Evolutionary conservation across 306 rosid species (phyloP), one percentile per base, ranked within the genome.

Genomic region (Malus asiatica): DNA sequence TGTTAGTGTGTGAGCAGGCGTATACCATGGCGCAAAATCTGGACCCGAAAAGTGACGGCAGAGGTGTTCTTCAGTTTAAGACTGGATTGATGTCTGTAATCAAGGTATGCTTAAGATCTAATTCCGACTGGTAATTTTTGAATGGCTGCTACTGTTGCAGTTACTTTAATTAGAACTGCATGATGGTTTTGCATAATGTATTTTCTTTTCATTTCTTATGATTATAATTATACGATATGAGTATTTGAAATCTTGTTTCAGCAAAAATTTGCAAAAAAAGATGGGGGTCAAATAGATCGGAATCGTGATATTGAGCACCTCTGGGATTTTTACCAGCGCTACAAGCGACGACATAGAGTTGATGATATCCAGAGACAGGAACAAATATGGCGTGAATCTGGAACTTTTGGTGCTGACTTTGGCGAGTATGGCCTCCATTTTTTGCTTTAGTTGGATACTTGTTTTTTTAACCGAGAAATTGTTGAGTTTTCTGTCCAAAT

Each of bases 1-100:
- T 80, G 81, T 77, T 77, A 95, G 99, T 95, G 92, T 92, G 97
- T 61, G 99, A 95, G 96, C 97, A 95, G 84, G 99, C 99, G 7
- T 95, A 92, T 78, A 80, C 65, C 55, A 92, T 95, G 99, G 93
- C 97, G 22, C 99, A 95, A 80, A 87, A 89, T 86, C 89, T 95
- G 46, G 97, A 95, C 71, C 97, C 97, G 33, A 88, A 63, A 81
- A 92, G 97, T 78, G 87, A 83, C 68, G 97, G 97, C 38, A 87
- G 97, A 80, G 99, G 99, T 70, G 93, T 92, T 85, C 93, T 90
- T 75, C 97, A 92, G 85, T 92, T 95, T 82, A 95, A 92, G 89
- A 92, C 97, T 20, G 97, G 99, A 75, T 90, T 95, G 76, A 90
- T 85, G 97, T 89, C 99, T 45, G 85, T 95, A 58, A 95, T 95